phyloP scores from a whole-genome alignment of 2,329 filamentous ascomycete species.

The Aspergillus sp. region DNA sequence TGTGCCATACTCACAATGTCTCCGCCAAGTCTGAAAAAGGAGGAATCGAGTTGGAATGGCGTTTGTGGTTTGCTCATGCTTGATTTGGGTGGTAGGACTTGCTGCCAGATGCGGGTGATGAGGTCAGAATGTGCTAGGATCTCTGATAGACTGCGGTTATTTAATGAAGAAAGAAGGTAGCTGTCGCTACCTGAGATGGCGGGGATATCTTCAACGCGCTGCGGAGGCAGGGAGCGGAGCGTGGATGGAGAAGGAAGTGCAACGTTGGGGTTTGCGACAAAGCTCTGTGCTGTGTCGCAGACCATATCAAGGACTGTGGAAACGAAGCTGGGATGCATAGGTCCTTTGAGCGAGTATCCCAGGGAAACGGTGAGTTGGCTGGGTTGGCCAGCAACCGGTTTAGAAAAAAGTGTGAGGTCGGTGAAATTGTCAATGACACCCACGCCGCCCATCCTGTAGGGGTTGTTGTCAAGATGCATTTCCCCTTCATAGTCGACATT shows the following conservation, averaged over 20 bases:
- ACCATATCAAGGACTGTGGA: slow-evolving; percentile 41
- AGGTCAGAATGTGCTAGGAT: slow-evolving; percentile 42
- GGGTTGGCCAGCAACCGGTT: slow-evolving; percentile 26
- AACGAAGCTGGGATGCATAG: slow-evolving; percentile 34
- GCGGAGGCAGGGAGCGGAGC: slow-evolving; percentile 32
- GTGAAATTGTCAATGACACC: slow-evolving; percentile 42
- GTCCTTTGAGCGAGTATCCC: slow-evolving; percentile 39
- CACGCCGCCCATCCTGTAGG: slow-evolving; percentile 39
- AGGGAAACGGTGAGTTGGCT: slow-evolving; percentile 37
- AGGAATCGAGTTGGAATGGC: slow-evolving; percentile 39
- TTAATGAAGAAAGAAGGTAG: slow-evolving; percentile 37
- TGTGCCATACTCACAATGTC: slow-evolving; percentile 44
- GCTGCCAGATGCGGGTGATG: slow-evolving; percentile 40
- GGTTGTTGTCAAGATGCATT: slow-evolving; percentile 39
- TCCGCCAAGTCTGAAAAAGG: slow-evolving; percentile 44
- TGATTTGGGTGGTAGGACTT: slow-evolving; percentile 33
- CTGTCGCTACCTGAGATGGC: slow-evolving; percentile 25
- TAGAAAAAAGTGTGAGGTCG: slow-evolving; percentile 42
- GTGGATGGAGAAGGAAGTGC: slow-evolving; percentile 34
- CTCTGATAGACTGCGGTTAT: slow-evolving; percentile 38
- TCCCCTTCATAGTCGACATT: slow-evolving; percentile 37
- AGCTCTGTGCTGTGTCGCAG: slow-evolving; percentile 37
- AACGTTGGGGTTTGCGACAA: slow-evolving; percentile 37
- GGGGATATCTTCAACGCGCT: slow-evolving; percentile 29
- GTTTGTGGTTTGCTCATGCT: slow-evolving; percentile 19